A percentile compares a stretch with the other conserved stretches of the same genome.
These are phyloP conservation scores for Sarcocystis neurona DNA, from an alignment of 169 alveolate genomes.

Conservation along the genomic window DNA sequence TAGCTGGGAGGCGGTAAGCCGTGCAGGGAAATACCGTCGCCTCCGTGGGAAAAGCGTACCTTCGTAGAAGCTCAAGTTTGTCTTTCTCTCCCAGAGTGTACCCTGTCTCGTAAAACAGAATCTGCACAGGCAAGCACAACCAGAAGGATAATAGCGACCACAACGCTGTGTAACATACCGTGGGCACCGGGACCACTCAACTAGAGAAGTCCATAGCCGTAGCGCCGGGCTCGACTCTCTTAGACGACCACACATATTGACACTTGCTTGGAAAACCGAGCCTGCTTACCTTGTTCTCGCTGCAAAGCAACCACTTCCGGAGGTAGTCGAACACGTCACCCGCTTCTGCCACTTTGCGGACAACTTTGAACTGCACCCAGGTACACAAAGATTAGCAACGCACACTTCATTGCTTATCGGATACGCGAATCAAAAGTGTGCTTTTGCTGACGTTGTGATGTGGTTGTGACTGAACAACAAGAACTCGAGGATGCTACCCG, in stretches of 20 bases:
- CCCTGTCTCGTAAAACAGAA: slow-evolving; percentile 55
- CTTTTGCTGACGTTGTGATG: too few relatives aligned
- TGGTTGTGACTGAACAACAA: too few relatives aligned
- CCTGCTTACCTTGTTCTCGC: slow-evolving; percentile 71
- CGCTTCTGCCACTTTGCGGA: slow-evolving; percentile 60
- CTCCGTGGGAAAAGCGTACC: neutral
- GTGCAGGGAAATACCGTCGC: neutral
- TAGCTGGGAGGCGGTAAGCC: neutral
- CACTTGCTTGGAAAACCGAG: too few relatives aligned
- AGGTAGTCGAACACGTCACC: slow-evolving; percentile 63
- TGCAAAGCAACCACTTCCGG: slow-evolving; percentile 67
- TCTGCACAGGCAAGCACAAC: too few relatives aligned
- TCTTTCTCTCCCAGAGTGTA: slow-evolving; percentile 2
- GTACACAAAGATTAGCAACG: neutral
- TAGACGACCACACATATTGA: too few relatives aligned
- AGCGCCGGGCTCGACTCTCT: too few relatives aligned
- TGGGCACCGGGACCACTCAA: neutral
- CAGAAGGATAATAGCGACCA: too few relatives aligned
- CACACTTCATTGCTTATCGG: too few relatives aligned
- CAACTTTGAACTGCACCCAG: neutral
- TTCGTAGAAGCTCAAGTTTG: neutral
- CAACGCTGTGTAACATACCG: neutral
- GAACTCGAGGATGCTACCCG: too few relatives aligned
- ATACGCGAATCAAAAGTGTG: too few relatives aligned
- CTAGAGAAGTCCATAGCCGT: neutral